These are phyloP conservation scores for Discostella pseudostelligera DNA, from an alignment of 108 stramenopile genomes.

Conservation along the genomic window DNA sequence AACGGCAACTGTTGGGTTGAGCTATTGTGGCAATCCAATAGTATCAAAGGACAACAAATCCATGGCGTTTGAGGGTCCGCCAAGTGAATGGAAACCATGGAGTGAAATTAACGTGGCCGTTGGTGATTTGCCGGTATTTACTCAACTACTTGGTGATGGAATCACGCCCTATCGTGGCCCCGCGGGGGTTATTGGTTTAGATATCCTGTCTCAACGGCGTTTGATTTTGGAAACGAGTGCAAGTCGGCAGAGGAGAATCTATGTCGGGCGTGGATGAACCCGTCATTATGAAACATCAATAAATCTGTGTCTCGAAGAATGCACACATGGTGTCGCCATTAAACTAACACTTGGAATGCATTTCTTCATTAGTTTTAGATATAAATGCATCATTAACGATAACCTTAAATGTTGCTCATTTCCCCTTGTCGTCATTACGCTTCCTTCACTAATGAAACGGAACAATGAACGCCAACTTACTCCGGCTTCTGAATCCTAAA, in stretches of 20 bases:
- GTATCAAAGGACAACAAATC: constrained; percentile 31
- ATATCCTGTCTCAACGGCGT: constrained; percentile 70
- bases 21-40: constrained; percentile 53
- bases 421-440: neutral
- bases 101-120: constrained; percentile 53
- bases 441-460: too few relatives aligned
- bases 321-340: neutral
- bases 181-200: constrained; percentile 72
- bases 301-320: too few relatives aligned
- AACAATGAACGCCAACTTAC: too few relatives aligned
- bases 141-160: constrained; percentile 67
- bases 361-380: too few relatives aligned
- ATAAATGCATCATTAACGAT: too few relatives aligned
- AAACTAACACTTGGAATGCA: too few relatives aligned
- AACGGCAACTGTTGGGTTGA: constrained; percentile 42
- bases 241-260: constrained; percentile 42
- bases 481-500: too few relatives aligned
- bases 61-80: constrained; percentile 53
- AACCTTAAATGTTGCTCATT: neutral
- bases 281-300: neutral
- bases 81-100: constrained; percentile 68
- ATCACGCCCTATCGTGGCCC: constrained; percentile 61
- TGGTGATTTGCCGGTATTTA: constrained; percentile 77
- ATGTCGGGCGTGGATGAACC: constrained; percentile 21
- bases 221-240: constrained; percentile 70